Base-by-base conservation (phyloP, 768 basidiomycete species). In the Serendipita vermifera region DNA sequence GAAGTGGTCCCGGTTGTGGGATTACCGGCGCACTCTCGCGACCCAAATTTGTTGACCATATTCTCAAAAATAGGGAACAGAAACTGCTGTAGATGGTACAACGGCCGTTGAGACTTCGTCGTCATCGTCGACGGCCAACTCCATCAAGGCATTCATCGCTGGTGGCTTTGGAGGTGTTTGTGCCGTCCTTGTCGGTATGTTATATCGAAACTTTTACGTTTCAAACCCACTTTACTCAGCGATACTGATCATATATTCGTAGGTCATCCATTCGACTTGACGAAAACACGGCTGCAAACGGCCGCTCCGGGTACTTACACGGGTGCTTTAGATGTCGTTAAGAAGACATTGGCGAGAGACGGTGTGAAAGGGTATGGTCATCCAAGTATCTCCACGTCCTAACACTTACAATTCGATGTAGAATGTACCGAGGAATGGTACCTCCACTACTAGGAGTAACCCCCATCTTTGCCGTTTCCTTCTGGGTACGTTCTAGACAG, bases 231-330 rank as follows among this genome's bases (percentile, higher is more conserved):
- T 32, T 41, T 1, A 17, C 22, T 22, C 29, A 13, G 1, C 15
- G n/a, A n/a, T 15, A 17, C 17, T 38, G 24, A 3, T 33, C 43
- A 38, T 59, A 46, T 15, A 48, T 56, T 54, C 13, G 24, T 60
- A 89, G 94, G 96, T 1, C 96, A 99, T 66, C 96, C 96, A 6
- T 99, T 98, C 67, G 96, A 99, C 71, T 73, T 98, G 64, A 96
- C 89, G 58, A 93, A 93, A 73, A 91, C 88, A n/a, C 79, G 94
- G 39, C 69, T 99, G 59, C 96, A 99, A 70, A 98, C 96, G 3
- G 94, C 96, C 7, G 62, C 80, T 14, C 79, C 85, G 7, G 93
- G 96, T 3, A 76, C 80, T 41, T 99, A 99, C 71, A 90, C 76
- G 36, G 91, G 96, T 38, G 90, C 89, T 1, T 62, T 97, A 20